Percentiles rank a stretch among this genome's conserved stretches.
Conservation (phyloP, 495 filamentous ascomycete genomes). For the Trichoderma reesei region DNA sequence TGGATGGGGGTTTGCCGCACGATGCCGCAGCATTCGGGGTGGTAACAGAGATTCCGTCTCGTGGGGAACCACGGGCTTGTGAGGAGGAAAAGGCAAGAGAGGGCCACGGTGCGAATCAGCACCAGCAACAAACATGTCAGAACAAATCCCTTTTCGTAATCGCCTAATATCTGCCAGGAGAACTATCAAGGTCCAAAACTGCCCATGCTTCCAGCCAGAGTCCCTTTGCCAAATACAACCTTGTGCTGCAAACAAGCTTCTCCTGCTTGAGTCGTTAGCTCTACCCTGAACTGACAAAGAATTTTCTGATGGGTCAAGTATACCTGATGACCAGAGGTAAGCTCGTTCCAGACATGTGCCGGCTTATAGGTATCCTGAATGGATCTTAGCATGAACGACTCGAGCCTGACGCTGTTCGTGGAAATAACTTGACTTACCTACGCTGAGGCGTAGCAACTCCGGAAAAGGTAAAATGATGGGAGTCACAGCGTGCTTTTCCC, state of each 20-base stretch:
- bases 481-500: not conserved
- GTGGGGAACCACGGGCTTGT: not conserved
- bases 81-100: not conserved
- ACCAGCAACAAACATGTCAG: not conserved
- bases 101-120: not conserved
- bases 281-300: not conserved
- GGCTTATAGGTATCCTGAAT: not conserved
- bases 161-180: not conserved
- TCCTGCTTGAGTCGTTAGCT: not conserved
- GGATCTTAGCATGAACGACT: not conserved
- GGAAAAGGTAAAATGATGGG: not conserved
- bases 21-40: not conserved
- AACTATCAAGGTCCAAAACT: not conserved
- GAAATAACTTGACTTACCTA: not conserved
- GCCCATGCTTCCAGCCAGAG: not conserved
- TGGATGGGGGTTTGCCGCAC: not conserved
- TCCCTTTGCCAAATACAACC: not conserved
- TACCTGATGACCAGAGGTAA: not conserved
- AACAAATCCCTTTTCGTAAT: not conserved
- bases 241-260: not conserved
- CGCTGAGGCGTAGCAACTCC: not conserved
- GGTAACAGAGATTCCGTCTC: not conserved
- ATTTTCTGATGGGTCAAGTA: not conserved
- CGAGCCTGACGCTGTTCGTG: not conserved
- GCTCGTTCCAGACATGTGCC: not conserved